Evolutionary conservation across 179 eudicot genomes (phyloP).

Genomic region (Silene vulgaris): DNA sequence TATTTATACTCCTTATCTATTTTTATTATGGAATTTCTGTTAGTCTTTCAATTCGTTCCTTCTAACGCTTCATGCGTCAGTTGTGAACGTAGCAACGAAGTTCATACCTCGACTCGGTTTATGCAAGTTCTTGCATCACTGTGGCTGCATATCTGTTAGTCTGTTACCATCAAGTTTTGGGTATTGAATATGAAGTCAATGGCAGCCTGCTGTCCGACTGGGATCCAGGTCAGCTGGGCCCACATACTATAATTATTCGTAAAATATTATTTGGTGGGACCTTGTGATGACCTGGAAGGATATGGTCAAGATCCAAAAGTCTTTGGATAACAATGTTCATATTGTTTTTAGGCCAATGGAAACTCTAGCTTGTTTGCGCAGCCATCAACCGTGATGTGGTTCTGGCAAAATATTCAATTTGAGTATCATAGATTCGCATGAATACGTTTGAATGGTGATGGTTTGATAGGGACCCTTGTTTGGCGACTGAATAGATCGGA

Average conservation of each 20-base stretch:
- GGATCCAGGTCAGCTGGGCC: constrained; percentile 4
- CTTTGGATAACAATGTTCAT: not conserved
- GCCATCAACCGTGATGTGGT: no score
- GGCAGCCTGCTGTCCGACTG: not conserved
- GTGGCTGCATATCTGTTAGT: no score
- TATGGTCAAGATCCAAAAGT: not conserved
- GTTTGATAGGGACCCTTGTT: no score
- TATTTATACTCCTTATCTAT: constrained; percentile 13
- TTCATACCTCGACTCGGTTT: no score
- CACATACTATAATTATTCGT: not conserved
- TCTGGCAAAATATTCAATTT: no score
- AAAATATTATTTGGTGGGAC: not conserved
- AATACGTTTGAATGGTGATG: no score
- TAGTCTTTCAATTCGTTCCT: constrained; percentile 1
- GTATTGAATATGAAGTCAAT: not conserved
- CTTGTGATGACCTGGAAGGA: not conserved
- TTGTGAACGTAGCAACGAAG: not conserved
- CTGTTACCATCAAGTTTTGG: no score
- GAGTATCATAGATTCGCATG: no score
- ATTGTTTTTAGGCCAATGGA: no score
- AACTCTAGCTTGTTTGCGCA: no score
- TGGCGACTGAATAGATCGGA: no score
- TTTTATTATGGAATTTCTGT: constrained; percentile 15
- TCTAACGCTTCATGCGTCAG: not conserved
- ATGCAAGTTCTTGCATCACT: no score